phyloP scores from a whole-genome alignment of 2,329 filamentous ascomycete species.

The Alternaria burnsii region DNA sequence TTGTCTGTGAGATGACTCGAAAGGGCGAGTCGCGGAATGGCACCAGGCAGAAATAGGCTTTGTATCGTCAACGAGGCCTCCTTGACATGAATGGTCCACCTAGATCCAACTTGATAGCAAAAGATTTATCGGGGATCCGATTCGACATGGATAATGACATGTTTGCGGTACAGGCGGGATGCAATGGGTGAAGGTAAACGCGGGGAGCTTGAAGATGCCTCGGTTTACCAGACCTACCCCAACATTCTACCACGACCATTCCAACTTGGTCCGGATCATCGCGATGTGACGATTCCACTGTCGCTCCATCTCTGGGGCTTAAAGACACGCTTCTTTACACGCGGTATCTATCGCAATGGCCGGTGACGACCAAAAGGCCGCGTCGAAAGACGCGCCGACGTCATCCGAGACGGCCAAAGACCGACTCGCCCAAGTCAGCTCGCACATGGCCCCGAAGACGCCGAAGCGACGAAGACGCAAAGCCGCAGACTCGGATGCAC shows the following conservation, averaged over 20 bases:
- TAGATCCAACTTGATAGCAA: neutral
- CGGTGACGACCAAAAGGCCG: slow-evolving; percentile 26
- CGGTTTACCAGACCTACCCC: slow-evolving; percentile 36
- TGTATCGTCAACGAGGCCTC: neutral
- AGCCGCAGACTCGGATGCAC: slow-evolving; percentile 55
- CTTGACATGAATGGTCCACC: neutral
- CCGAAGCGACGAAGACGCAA: slow-evolving; percentile 49
- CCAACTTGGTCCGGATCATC: slow-evolving; percentile 3
- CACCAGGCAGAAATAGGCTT: neutral
- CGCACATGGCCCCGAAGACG: slow-evolving; percentile 53
- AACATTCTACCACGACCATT: slow-evolving; percentile 13
- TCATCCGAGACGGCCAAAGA: slow-evolving; percentile 47
- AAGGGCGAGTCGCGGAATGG: neutral
- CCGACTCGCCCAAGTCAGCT: slow-evolving; percentile 59
- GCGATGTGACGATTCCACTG: slow-evolving; percentile 28
- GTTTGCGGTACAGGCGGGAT: neutral
- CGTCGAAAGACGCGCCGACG: slow-evolving; percentile 28
- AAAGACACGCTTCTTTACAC: neutral
- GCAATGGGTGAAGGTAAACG: slow-evolving; percentile 21
- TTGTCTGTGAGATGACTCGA: neutral
- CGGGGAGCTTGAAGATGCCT: slow-evolving; percentile 38
- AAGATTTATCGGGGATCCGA: neutral
- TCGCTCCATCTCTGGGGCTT: slow-evolving; percentile 26
- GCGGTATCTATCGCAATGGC: slow-evolving; percentile 27
- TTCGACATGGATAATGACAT: neutral